A percentile compares a stretch with the other conserved stretches of the same genome.
These are phyloP conservation scores for Colletotrichum cuscutae DNA, from an alignment of 2,329 filamentous ascomycete species.

Conservation along the genomic window DNA sequence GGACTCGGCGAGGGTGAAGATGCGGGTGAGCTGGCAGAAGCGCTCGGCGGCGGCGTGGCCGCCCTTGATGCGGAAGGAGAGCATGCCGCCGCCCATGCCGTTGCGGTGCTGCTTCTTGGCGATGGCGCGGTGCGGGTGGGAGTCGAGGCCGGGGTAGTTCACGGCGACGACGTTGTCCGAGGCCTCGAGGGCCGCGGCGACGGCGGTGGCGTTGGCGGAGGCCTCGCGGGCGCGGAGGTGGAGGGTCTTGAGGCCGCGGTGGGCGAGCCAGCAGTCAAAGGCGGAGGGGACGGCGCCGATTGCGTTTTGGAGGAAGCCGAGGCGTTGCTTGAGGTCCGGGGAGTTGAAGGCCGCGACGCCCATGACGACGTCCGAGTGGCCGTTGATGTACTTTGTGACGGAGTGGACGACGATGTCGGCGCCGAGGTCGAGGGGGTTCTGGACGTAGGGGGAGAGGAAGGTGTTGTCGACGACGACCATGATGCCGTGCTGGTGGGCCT, in stretches of 20 bases:
- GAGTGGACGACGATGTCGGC: constrained; percentile 97
- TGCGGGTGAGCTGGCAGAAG: constrained; percentile 89
- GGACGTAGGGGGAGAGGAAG: constrained; percentile 94
- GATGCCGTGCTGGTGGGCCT: constrained; percentile 89
- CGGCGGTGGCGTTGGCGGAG: constrained; percentile 79
- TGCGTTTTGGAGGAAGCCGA: constrained; percentile 95
- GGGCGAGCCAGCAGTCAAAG: constrained; percentile 98
- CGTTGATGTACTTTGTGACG: constrained; percentile 99
- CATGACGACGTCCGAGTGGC: constrained; percentile 97
- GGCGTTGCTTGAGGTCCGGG: constrained; percentile 77
- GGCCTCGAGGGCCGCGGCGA: constrained; percentile 81
- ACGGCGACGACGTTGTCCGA: constrained; percentile 87
- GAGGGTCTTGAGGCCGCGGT: constrained; percentile 95
- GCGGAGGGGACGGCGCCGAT: constrained; percentile 94
- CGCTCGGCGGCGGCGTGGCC: constrained; percentile 86
- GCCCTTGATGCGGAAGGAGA: constrained; percentile 92
- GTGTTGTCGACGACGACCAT: constrained; percentile 99
- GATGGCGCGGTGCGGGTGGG: constrained; percentile 87
- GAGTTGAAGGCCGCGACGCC: constrained; percentile 96
- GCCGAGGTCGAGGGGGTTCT: constrained; percentile 94
- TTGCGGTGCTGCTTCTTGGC: constrained; percentile 92
- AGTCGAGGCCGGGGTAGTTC: constrained; percentile 93
- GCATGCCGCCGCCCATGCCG: constrained; percentile 95
- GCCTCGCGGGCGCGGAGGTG: constrained; percentile 92
- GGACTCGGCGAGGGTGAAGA: constrained; percentile 94